Percentiles rank a stretch among this genome's conserved stretches.
Evolutionary conservation across 1,139 yeast genomes (phyloP).

Genomic region (Suhomyces chickasaworum): DNA sequence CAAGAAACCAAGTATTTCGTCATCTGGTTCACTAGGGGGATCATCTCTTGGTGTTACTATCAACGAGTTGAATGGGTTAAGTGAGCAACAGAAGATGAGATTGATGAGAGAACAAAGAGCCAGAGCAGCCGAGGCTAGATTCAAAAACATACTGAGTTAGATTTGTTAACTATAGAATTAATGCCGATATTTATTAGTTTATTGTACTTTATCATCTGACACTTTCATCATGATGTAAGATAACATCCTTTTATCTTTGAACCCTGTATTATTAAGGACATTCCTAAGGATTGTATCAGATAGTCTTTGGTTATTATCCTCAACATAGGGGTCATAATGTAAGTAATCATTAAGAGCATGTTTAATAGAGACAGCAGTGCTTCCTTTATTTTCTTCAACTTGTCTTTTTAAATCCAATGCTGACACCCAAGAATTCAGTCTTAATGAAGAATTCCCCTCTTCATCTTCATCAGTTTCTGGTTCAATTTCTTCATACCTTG

Average conservation of each 20-base stretch:
- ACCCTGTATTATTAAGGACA: constrained; percentile 18
- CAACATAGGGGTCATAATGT: constrained; percentile 54
- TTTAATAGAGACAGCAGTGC: constrained; percentile 45
- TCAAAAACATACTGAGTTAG: too few relatives aligned
- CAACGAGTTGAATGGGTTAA: constrained; percentile 37
- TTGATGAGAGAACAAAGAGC: constrained; percentile 94
- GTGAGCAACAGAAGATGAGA: constrained; percentile 70
- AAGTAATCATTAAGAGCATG: constrained; percentile 61
- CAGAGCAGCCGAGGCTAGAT: constrained; percentile 92
- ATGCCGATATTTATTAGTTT: not conserved
- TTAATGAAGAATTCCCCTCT: constrained; percentile 6
- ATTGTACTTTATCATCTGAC: constrained; percentile 1
- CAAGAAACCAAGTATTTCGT: constrained; percentile 35
- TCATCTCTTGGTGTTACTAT: constrained; percentile 19
- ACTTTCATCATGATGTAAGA: constrained; percentile 22
- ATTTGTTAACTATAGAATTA: too few relatives aligned
- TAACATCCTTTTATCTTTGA: constrained; percentile 11
- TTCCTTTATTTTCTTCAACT: constrained; percentile 31
- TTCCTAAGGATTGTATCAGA: constrained; percentile 17
- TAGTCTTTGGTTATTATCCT: constrained; percentile 4
- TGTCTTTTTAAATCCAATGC: constrained; percentile 51
- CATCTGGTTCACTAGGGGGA: constrained; percentile 34
- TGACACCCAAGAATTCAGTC: constrained; percentile 44
- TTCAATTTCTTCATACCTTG: constrained; percentile 22
- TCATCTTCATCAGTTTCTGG: constrained; percentile 19